These are phyloP conservation scores for Trichoderma koningii DNA, from an alignment of 2,329 filamentous ascomycete species.

Conservation along the genomic window DNA sequence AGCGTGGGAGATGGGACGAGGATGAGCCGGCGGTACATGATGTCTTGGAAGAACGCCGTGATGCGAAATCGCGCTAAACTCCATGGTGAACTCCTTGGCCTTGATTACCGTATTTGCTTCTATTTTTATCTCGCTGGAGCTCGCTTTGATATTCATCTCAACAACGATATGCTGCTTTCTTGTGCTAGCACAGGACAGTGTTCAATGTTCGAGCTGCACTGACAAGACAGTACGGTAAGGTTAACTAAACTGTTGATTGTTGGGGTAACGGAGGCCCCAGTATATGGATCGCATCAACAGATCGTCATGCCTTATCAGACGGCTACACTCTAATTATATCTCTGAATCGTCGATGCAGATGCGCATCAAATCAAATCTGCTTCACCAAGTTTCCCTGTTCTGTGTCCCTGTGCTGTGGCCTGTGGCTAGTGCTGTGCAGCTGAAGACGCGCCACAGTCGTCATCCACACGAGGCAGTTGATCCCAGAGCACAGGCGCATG, in stretches of 20 bases:
- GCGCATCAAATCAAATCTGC: neutral
- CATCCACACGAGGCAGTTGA: constrained; percentile 10
- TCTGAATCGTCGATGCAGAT: neutral
- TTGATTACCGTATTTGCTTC: too few species aligned
- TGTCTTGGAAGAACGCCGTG: too few species aligned
- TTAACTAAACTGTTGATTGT: neutral
- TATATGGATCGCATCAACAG: neutral
- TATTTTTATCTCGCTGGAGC: too few species aligned
- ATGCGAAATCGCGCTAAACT: too few species aligned
- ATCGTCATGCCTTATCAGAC: neutral
- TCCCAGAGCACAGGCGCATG: constrained; percentile 13
- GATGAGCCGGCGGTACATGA: neutral
- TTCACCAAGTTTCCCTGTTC: constrained; percentile 2
- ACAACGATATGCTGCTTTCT: too few species aligned
- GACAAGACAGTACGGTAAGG: neutral
- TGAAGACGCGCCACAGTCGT: constrained; percentile 20
- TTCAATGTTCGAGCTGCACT: neutral
- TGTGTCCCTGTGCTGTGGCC: neutral
- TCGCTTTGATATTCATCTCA: too few species aligned
- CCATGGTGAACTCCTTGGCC: too few species aligned
- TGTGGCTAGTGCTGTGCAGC: constrained; percentile 20
- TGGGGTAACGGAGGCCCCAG: neutral
- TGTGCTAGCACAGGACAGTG: neutral
- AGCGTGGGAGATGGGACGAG: constrained; percentile 19
- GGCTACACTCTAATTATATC: neutral